phyloP scores from a whole-genome alignment of 1,284 basidiomycete genomes.

The Marasmius oreades region DNA sequence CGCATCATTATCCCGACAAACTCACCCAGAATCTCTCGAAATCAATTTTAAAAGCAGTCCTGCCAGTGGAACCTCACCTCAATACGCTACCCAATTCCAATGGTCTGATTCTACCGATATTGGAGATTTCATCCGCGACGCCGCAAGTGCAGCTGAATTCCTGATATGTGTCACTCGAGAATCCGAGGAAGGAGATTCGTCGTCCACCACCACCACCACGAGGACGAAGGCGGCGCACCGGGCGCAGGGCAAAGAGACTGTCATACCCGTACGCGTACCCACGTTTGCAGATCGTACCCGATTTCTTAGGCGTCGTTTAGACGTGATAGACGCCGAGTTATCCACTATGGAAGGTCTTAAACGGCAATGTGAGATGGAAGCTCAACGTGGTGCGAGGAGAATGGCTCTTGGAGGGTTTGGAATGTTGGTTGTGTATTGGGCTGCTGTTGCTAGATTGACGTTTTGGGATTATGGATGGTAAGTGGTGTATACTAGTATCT shows the following conservation, averaged over 20 bases:
- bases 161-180: constrained; percentile 41
- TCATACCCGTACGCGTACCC: constrained; percentile 54
- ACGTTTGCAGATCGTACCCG: constrained; percentile 61
- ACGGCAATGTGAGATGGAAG: constrained; percentile 50
- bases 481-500: too few relatives aligned
- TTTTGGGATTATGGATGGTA: constrained; percentile 62
- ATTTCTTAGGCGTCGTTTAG: constrained; percentile 51
- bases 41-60: constrained; percentile 31
- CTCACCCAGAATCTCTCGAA: constrained; percentile 31
- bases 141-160: constrained; percentile 53
- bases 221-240: too few relatives aligned
- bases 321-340: constrained; percentile 38
- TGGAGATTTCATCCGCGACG: constrained; percentile 64
- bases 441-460: constrained; percentile 56
- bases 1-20: constrained; percentile 34
- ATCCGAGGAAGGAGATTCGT: constrained; percentile 3
- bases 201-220: too few relatives aligned
- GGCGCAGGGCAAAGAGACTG: constrained; percentile 21
- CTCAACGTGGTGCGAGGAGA: constrained; percentile 50
- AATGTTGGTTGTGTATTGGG: constrained; percentile 62
- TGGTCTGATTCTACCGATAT: constrained; percentile 70
- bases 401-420: constrained; percentile 59
- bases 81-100: constrained; percentile 35
- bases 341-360: constrained; percentile 51
- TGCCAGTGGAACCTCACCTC: constrained; percentile 33